These are phyloP conservation scores for Hirschioporus abietinus DNA, from an alignment of 768 basidiomycete genomes.

Conservation along the genomic window DNA sequence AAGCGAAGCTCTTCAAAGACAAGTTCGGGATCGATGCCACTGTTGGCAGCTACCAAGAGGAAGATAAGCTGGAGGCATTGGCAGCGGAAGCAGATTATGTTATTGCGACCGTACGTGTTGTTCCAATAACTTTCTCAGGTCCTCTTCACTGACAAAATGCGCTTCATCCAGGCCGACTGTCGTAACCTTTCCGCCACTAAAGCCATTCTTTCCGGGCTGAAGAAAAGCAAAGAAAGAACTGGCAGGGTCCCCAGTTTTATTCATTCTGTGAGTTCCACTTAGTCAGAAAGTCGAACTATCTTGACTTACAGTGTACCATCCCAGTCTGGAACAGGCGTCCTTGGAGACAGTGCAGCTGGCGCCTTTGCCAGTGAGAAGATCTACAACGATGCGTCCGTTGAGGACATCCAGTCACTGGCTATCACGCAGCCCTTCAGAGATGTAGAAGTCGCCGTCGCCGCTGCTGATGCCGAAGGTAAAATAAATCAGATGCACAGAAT, in stretches of 20 bases:
- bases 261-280: conserved; percentile 33
- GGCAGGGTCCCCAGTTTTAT: conserved; percentile 31
- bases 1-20: conserved; percentile 37
- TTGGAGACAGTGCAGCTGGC: conserved; percentile 40
- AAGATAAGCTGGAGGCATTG: conserved; percentile 34
- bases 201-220: conserved; percentile 34
- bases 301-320: background rate
- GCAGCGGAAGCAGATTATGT: conserved; percentile 41
- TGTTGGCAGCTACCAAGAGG: conserved; percentile 42
- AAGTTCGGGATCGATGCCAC: conserved; percentile 22
- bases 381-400: conserved; percentile 43
- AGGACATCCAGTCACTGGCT: conserved; percentile 40
- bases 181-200: conserved; percentile 26
- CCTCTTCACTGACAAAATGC: too few species aligned
- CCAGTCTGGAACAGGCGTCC: conserved; percentile 28
- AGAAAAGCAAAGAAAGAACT: conserved; percentile 29
- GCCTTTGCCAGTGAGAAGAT: conserved; percentile 31
- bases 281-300: background rate
- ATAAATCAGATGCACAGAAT: background rate
- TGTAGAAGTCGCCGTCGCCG: conserved; percentile 43
- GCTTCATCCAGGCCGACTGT: too few species aligned
- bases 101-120: conserved; percentile 29
- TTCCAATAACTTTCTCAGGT: background rate
- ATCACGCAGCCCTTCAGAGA: conserved; percentile 40
- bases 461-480: conserved; percentile 31